phyloP scores from a whole-genome alignment of 768 basidiomycete species.

The Suillus subalutaceus region DNA sequence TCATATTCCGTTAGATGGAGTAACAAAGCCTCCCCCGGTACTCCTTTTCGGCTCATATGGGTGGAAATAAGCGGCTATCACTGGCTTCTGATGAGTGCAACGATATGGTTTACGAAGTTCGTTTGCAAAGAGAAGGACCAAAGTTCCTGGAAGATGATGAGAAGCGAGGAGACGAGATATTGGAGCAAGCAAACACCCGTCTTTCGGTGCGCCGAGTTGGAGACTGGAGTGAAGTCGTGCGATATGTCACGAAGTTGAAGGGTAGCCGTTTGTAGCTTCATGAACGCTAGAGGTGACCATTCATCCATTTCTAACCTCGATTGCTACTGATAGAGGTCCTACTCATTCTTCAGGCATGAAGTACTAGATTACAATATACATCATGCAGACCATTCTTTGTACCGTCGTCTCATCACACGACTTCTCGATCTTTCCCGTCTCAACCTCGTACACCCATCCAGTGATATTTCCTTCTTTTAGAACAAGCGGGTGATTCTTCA shows the following conservation, averaged over 20 bases:
- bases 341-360: not conserved
- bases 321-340: not conserved
- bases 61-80: constrained; percentile 71
- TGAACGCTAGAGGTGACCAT: not conserved
- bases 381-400: not conserved
- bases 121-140: constrained; percentile 48
- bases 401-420: constrained; percentile 4
- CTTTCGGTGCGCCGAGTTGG: constrained; percentile 52
- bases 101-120: constrained; percentile 56
- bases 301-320: not conserved
- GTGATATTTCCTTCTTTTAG: constrained; percentile 55
- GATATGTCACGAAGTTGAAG: constrained; percentile 9
- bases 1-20: constrained; percentile 19
- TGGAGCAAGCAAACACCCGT: constrained; percentile 47
- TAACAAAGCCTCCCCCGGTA: constrained; percentile 47
- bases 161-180: constrained; percentile 29
- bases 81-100: constrained; percentile 45
- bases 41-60: constrained; percentile 77
- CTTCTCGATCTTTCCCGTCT: constrained; percentile 55
- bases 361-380: not conserved
- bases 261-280: not conserved
- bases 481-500: constrained; percentile 59
- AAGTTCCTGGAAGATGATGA: constrained; percentile 60
- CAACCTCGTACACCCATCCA: constrained; percentile 71
- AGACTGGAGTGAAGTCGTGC: constrained; percentile 61